A percentile compares a stretch with the other conserved stretches of the same genome.
Evolutionary conservation across 2,329 filamentous ascomycete genomes (phyloP).

Genomic region (Ceratocystis smalleyi): DNA sequence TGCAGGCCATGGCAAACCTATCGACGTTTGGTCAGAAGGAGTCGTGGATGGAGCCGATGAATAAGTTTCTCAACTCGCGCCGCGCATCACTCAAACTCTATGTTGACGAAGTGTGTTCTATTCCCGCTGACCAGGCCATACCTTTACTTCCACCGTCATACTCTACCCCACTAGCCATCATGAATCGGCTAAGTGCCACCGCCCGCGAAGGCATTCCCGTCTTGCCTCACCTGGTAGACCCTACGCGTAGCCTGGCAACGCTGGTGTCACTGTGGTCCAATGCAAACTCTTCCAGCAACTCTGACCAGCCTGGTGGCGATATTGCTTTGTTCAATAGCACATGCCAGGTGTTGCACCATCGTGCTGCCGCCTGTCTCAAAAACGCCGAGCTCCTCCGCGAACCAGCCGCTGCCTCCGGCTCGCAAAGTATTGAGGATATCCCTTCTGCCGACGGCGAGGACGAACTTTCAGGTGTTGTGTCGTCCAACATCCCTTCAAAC

Average conservation of each 20-base stretch:
- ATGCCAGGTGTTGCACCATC: slow-evolving; percentile 36
- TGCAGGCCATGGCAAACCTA: slow-evolving; percentile 83
- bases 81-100: slow-evolving; percentile 71
- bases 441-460: slow-evolving; percentile 21
- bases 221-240: slow-evolving; percentile 82
- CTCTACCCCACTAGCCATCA: slow-evolving; percentile 80
- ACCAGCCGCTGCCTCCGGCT: neutral
- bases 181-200: slow-evolving; percentile 61
- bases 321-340: slow-evolving; percentile 37
- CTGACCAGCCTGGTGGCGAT: slow-evolving; percentile 32
- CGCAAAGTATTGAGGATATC: neutral
- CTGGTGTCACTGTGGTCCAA: slow-evolving; percentile 71
- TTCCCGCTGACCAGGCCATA: slow-evolving; percentile 53
- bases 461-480: slow-evolving; percentile 18
- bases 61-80: slow-evolving; percentile 62
- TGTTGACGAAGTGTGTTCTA: slow-evolving; percentile 71
- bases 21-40: slow-evolving; percentile 88
- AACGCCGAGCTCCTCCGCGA: slow-evolving; percentile 32
- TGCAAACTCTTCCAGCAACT: slow-evolving; percentile 25
- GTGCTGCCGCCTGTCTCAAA: slow-evolving; percentile 36
- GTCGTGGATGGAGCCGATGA: slow-evolving; percentile 99
- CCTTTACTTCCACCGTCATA: slow-evolving; percentile 45
- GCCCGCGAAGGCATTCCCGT: slow-evolving; percentile 86
- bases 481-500: slow-evolving; percentile 19
- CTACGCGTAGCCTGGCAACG: slow-evolving; percentile 68